A percentile compares a stretch with the other conserved stretches of the same genome.
These are phyloP conservation scores for Cordyceps militaris DNA, from an alignment of 2,329 filamentous ascomycete species.

Conservation along the genomic window DNA sequence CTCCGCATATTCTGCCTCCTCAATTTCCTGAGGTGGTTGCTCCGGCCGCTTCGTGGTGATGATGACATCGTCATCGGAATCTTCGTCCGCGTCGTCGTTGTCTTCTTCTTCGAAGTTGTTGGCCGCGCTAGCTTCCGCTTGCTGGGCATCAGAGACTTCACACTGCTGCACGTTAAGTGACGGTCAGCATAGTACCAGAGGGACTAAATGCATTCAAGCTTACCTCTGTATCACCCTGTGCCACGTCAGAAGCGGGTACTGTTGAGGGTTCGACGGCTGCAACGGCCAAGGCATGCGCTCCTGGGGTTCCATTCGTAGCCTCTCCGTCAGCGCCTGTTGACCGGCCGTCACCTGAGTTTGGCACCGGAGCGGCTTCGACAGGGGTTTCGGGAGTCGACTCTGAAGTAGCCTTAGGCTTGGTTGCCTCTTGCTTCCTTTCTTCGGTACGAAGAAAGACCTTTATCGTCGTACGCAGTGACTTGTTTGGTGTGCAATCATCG, in stretches of 20 bases:
- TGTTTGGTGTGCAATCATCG: slow-evolving; percentile 82
- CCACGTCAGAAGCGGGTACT: slow-evolving; percentile 1
- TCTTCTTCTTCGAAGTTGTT: slow-evolving; percentile 14
- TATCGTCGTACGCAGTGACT: slow-evolving; percentile 84
- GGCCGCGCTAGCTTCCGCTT: background rate
- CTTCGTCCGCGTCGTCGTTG: slow-evolving; percentile 16
- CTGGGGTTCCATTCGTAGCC: background rate
- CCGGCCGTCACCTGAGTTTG: background rate
- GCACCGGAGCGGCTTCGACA: slow-evolving; percentile 27
- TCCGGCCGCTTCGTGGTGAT: slow-evolving; percentile 18
- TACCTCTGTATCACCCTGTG: slow-evolving; percentile 11
- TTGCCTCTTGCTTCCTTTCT: slow-evolving; percentile 77
- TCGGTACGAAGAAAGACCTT: slow-evolving; percentile 85
- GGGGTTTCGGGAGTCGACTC: slow-evolving; percentile 34
- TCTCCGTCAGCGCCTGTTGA: background rate
- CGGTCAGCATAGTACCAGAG: background rate
- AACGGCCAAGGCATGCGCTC: background rate
- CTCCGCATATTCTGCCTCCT: slow-evolving; percentile 20
- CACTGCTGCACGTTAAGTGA: slow-evolving; percentile 6
- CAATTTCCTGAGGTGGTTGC: slow-evolving; percentile 16
- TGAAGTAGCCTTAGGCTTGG: slow-evolving; percentile 43
- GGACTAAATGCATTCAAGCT: background rate
- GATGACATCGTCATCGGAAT: slow-evolving; percentile 13
- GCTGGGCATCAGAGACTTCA: background rate
- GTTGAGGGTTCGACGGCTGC: background rate